Conservation (phyloP, 768 basidiomycete genomes). For the Naganishia onofrii region DNA sequence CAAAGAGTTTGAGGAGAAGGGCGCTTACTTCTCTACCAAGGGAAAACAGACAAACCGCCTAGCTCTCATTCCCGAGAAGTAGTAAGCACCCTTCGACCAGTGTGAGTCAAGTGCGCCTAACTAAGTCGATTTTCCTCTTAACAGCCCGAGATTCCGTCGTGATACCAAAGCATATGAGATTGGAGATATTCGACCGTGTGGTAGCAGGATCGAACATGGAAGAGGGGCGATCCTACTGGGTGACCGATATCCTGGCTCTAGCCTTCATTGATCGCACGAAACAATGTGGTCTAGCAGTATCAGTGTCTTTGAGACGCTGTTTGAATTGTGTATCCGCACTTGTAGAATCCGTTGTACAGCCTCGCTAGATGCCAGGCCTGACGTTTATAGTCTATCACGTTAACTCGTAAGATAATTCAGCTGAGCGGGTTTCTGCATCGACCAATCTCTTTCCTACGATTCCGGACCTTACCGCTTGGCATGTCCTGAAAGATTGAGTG, state of each 20-base stretch:
- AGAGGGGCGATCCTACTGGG: constrained; percentile 19
- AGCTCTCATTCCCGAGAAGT: constrained; percentile 6
- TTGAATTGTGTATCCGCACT: not conserved
- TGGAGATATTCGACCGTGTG: constrained; percentile 25
- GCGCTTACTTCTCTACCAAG: constrained; percentile 15
- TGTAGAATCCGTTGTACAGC: not conserved
- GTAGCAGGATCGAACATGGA: constrained; percentile 24
- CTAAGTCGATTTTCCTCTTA: not conserved
- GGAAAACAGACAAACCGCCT: constrained; percentile 10
- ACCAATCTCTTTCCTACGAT: too few relatives aligned
- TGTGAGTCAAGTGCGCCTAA: not conserved
- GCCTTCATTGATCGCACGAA: not conserved
- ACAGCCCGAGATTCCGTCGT: constrained; percentile 13
- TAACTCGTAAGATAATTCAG: too few relatives aligned
- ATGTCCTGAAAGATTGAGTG: too few relatives aligned
- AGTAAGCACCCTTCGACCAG: not conserved
- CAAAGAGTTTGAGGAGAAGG: constrained; percentile 21
- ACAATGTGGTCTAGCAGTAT: not conserved
- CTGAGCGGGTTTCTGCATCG: too few relatives aligned
- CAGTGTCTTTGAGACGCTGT: not conserved
- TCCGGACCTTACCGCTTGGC: too few relatives aligned
- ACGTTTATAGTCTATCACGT: too few relatives aligned
- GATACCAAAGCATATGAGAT: constrained; percentile 25
- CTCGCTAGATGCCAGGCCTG: not conserved
- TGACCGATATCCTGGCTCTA: constrained; percentile 7